phyloP scores from a whole-genome alignment of 192 early-diverging fungal genomes.

The Coemansia sp. region DNA sequence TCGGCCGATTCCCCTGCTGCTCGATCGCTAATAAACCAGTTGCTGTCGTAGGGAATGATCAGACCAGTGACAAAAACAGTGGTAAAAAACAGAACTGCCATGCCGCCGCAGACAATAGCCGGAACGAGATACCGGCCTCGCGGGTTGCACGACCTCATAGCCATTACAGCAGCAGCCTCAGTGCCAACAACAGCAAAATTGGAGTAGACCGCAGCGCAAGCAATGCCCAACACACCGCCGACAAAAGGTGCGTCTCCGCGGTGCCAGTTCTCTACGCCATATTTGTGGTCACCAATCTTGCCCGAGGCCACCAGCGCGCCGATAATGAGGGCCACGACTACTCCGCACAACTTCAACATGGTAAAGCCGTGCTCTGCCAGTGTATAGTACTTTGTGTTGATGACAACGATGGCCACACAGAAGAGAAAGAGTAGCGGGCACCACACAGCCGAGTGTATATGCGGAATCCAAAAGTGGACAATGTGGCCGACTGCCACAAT shows the following conservation, averaged over 20 bases:
- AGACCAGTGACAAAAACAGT: constrained; percentile 22
- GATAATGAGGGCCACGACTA: constrained; percentile 11
- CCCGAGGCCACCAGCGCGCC: constrained; percentile 16
- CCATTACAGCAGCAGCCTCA: constrained; percentile 13
- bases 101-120: background rate
- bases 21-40: constrained; percentile 1
- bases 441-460: constrained; percentile 16
- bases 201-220: constrained; percentile 15
- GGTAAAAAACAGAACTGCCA: constrained; percentile 9
- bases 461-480: constrained; percentile 18
- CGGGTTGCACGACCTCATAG: constrained; percentile 7
- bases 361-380: constrained; percentile 9
- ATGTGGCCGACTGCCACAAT: constrained; percentile 15
- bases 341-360: constrained; percentile 9
- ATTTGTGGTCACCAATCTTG: constrained; percentile 20
- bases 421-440: constrained; percentile 11
- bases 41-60: constrained; percentile 3
- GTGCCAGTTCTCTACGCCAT: constrained; percentile 22
- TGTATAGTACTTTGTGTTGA: constrained; percentile 19
- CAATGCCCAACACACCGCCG: constrained; percentile 11
- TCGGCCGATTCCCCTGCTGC: constrained; percentile 3
- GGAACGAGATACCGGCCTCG: constrained; percentile 5
- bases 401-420: constrained; percentile 11
- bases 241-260: constrained; percentile 10
- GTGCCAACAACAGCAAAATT: constrained; percentile 16